Base-by-base conservation (phyloP, 106 monocot species). In the Dioscorea zingiberensis region DNA sequence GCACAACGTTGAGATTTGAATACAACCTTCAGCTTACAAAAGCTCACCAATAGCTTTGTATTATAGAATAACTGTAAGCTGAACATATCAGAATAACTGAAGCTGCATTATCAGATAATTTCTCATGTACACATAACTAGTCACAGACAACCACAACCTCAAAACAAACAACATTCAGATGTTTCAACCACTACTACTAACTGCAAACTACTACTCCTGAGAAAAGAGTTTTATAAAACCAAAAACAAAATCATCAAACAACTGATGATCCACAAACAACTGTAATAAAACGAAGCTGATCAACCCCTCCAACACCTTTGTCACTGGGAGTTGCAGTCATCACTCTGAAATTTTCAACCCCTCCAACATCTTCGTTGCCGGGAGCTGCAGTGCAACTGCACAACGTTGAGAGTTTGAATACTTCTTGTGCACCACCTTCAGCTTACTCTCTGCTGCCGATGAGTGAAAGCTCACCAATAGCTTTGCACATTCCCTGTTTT, bases 361-460 rank as follows among this genome's bases (percentile, higher is more conserved):
- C n/a, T 80, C 71, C 13, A 68, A 12, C 55, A 78, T 30, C 24
- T 69, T 54, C 9, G 26, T 55, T 9, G 83, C 83, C 1, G 87
- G 73, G n/a, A 76, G 58, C 15, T 59, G 44, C 60, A 82, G 45
- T 15, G 88, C 77, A 15, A 88, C 88, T 0, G 58, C 69, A 47
- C 65, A 78, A 55, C 62, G 62, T 47, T 84, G 58, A 25, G 51
- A 51, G 10, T 47, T 63, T 13, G 77, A 78, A 23, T 88, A 84
- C 61, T 88, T 88, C 75, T 59, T 81, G 72, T 81, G 78, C 2
- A 84, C 78, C 16, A 78, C 75, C 67, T 73, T 77, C 54, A 78
- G 78, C 68, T 84, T 88, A 21, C 68, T 66, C 68, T 70, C 72
- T 13, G 72, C 71, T 15, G 76, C 81, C 6, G n/a, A 28, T 1